Base-by-base conservation (phyloP, 176 grass and related monocot genomes). In the Bonia amplexicaulis region DNA sequence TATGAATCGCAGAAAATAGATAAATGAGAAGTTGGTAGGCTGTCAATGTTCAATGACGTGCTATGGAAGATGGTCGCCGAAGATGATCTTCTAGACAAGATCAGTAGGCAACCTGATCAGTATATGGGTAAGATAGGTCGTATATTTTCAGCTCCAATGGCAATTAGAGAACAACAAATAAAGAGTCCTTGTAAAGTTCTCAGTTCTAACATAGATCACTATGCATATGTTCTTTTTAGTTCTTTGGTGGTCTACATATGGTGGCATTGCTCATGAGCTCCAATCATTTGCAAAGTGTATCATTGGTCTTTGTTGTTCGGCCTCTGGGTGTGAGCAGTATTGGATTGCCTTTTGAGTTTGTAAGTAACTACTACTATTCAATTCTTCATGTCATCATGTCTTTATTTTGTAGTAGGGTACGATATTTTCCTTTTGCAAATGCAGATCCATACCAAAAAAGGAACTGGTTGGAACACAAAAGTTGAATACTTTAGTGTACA, bases 301-400 rank as follows among this genome's bases (percentile, higher is more conserved):
- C 53, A 57, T 57, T 57, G 19, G 53, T 22, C 53, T 57, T 53
- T 54, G 20, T 22, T 22, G 7, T 57, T 57, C 0, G 2, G 7
- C 53, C 19, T 57, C 7, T 0, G 0, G 7, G 7, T 57, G 2
- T 22, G 19, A 57, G 7, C 0, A 0, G 19, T 22, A 19, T 22
- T 22, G 7, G 2, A 57, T 2, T 57, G 7, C 20, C 19, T 57
- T 31, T 57, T 22, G 2, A 7, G 7, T 57, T 9, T 9, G 53
- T 22, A 55, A 22, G 2, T 55, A 57, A 57, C 20, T 57, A 22
- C 9, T 7, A 54, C 52, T 54, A 54, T 2, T 54, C 17, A 7
- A 7, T 53, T 54, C 16, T 17, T 52, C 49, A 17, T 52, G 49
- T 52, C 1, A 52, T 52, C 15, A 52, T 52, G 15, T 52, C 49